Conservation (phyloP, 2,329 filamentous ascomycete species). For the Colletotrichum incanum region DNA sequence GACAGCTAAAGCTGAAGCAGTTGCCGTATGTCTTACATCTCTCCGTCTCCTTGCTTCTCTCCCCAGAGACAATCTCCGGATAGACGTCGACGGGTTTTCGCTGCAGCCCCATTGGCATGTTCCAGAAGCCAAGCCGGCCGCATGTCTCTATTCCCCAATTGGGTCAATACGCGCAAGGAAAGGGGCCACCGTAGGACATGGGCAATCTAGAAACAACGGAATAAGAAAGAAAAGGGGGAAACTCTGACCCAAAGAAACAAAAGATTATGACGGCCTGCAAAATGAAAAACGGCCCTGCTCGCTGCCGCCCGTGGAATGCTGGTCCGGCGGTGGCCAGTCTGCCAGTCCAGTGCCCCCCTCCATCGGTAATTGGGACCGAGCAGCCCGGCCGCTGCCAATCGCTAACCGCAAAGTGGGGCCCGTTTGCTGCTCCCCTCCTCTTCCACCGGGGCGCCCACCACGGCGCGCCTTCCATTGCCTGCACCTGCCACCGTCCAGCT, state of each 20-base stretch:
- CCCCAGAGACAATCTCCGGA: slow-evolving; percentile 10
- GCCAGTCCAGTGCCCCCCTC: background rate
- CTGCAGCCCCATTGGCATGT: slow-evolving; percentile 28
- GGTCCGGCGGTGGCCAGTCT: background rate
- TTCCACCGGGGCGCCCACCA: too few relatives aligned
- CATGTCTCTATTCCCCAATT: slow-evolving; percentile 14
- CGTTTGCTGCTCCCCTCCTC: too few relatives aligned
- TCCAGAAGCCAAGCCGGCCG: slow-evolving; percentile 37
- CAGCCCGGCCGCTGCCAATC: slow-evolving; percentile 39
- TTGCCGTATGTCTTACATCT: background rate
- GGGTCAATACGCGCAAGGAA: background rate
- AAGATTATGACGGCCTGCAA: slow-evolving; percentile 35
- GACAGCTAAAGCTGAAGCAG: slow-evolving; percentile 10
- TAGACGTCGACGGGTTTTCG: slow-evolving; percentile 8
- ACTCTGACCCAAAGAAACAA: slow-evolving; percentile 27
- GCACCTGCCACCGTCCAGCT: too few relatives aligned
- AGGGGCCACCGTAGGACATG: slow-evolving; percentile 17
- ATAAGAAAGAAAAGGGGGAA: slow-evolving; percentile 28
- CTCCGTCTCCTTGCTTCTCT: slow-evolving; percentile 5
- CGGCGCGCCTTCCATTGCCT: background rate
- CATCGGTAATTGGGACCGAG: slow-evolving; percentile 39
- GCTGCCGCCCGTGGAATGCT: background rate
- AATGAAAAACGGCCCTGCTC: slow-evolving; percentile 21
- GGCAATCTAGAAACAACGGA: slow-evolving; percentile 24
- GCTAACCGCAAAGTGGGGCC: slow-evolving; percentile 12